Conservation (phyloP, 1,284 basidiomycete genomes). For the Rhizoctonia solani region DNA sequence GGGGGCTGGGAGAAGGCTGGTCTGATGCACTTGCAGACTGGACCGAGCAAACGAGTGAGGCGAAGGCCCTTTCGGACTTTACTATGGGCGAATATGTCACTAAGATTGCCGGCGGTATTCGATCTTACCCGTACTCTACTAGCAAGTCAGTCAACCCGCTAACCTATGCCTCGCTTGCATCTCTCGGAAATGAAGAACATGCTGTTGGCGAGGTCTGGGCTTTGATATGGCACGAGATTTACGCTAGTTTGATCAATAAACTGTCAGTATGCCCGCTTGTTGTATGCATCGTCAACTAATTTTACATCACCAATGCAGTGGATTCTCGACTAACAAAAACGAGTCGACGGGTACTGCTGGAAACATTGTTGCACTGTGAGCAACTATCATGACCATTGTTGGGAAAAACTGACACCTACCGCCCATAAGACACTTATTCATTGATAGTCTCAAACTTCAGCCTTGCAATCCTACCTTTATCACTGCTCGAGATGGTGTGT, state of each 20-base stretch:
- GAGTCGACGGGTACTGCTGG: not conserved
- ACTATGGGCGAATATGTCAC: conserved; percentile 6
- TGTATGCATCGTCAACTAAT: not conserved
- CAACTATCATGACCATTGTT: not conserved
- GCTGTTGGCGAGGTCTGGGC: conserved; percentile 36
- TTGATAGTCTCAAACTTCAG: conserved; percentile 33
- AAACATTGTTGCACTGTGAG: not conserved
- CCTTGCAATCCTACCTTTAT: conserved; percentile 36
- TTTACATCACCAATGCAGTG: not conserved
- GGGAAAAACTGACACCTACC: not conserved
- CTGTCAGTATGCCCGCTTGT: conserved; percentile 5
- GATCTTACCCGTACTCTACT: conserved; percentile 27
- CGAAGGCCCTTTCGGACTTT: conserved; percentile 26
- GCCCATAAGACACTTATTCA: conserved; percentile 24
- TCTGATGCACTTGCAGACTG: conserved; percentile 18
- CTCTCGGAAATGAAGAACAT: conserved; percentile 25
- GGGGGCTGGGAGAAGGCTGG: conserved; percentile 37
- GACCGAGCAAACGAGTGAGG: conserved; percentile 6
- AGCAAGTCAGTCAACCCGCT: conserved; percentile 18
- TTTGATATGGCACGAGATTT: conserved; percentile 6
- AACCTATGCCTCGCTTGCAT: conserved; percentile 16
- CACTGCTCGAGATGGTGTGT: conserved; percentile 32
- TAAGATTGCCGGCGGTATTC: conserved; percentile 1
- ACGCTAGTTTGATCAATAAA: conserved; percentile 17
- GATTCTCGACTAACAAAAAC: not conserved